phyloP scores from a whole-genome alignment of 352 stramenopile species.

The Phytophthora nicotianae region DNA sequence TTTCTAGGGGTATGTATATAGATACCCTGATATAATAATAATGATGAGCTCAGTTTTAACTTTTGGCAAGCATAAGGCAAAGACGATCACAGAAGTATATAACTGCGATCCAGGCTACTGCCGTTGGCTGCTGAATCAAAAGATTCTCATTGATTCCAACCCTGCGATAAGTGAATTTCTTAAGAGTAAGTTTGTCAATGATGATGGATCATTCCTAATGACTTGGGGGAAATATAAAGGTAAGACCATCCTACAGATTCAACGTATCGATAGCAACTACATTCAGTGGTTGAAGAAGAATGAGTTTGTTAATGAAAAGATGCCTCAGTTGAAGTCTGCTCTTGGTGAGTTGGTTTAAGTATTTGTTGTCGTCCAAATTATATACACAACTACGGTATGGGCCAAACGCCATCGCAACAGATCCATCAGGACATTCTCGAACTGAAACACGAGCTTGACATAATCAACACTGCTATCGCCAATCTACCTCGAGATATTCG shows the following conservation, averaged over 20 bases:
- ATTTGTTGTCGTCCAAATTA: neutral
- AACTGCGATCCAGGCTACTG: neutral
- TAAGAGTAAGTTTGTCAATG: neutral
- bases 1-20: neutral
- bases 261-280: neutral
- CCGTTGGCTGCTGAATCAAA: neutral
- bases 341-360: neutral
- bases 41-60: neutral
- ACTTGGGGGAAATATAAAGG: neutral
- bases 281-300: neutral
- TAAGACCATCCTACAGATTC: neutral
- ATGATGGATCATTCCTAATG: neutral
- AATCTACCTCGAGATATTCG: too few species aligned
- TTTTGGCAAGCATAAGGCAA: neutral
- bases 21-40: neutral
- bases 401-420: too few species aligned
- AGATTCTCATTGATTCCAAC: neutral
- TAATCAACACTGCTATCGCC: too few species aligned
- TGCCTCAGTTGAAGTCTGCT: neutral
- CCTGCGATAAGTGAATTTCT: neutral
- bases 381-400: neutral
- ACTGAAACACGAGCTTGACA: too few species aligned
- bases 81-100: neutral
- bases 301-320: neutral
- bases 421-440: too few species aligned